Evolutionary conservation across 768 basidiomycete genomes (phyloP).

Genomic region (Fibroporia radiculosa): DNA sequence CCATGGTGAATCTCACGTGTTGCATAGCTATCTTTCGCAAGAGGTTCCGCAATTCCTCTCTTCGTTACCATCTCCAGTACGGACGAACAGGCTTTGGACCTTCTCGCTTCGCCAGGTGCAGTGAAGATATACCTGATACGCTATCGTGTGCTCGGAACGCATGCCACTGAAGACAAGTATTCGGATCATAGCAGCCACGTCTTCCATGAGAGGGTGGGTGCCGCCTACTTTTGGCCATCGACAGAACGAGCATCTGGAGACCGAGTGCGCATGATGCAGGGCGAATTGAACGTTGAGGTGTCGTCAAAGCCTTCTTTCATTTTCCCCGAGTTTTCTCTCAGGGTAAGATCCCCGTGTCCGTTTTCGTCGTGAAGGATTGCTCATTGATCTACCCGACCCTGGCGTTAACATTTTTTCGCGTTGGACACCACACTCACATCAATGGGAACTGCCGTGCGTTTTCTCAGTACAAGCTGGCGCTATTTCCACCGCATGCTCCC

Average conservation of each 20-base stretch:
- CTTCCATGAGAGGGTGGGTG: slow-evolving; percentile 33
- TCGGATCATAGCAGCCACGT: slow-evolving; percentile 37
- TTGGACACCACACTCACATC: neutral
- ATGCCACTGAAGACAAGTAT: slow-evolving; percentile 33
- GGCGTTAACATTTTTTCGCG: neutral
- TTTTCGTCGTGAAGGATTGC: neutral
- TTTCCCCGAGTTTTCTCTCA: slow-evolving; percentile 39
- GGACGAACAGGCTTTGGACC: slow-evolving; percentile 42
- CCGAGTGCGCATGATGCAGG: slow-evolving; percentile 33
- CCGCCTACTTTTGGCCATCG: slow-evolving; percentile 44
- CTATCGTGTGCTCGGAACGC: slow-evolving; percentile 39
- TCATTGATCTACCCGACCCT: neutral
- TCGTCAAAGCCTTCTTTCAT: slow-evolving; percentile 34
- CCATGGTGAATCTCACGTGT: neutral
- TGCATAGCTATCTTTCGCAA: slow-evolving; percentile 38
- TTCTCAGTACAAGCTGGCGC: slow-evolving; percentile 35
- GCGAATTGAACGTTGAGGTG: slow-evolving; percentile 44
- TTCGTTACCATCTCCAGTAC: slow-evolving; percentile 35
- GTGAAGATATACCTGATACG: slow-evolving; percentile 38
- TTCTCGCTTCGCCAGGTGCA: slow-evolving; percentile 34
- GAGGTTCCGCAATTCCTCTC: slow-evolving; percentile 46
- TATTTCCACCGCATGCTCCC: slow-evolving; percentile 34
- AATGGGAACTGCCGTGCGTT: neutral
- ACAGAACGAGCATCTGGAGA: slow-evolving; percentile 23
- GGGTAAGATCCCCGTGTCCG: slow-evolving; percentile 27